Conservation (phyloP, 176 grass and related monocot genomes). For the Hordeum marinum region DNA sequence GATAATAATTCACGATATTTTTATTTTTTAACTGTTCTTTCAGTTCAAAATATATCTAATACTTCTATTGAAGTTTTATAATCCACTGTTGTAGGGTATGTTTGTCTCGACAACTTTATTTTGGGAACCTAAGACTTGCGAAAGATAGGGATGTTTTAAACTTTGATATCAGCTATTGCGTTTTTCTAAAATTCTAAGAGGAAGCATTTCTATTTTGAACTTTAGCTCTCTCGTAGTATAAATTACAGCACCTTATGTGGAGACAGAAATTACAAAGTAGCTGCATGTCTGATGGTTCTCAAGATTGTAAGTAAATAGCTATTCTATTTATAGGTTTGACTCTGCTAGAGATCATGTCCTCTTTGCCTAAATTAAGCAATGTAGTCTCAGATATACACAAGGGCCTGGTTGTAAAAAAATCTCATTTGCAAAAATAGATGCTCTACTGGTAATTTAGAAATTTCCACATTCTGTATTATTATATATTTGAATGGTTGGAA, state of each 20-base stretch:
- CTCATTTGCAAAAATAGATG: neutral
- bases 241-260: neutral
- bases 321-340: neutral
- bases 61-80: slow-evolving; percentile 1
- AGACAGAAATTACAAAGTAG: neutral
- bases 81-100: neutral
- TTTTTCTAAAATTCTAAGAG: neutral
- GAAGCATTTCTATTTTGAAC: neutral
- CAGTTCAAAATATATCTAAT: neutral
- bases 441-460: neutral
- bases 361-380: slow-evolving; percentile 9
- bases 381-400: neutral
- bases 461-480: neutral
- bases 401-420: neutral
- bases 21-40: slow-evolving; percentile 6
- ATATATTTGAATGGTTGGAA: neutral
- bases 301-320: neutral
- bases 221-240: slow-evolving; percentile 12
- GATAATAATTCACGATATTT: slow-evolving; percentile 14
- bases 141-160: slow-evolving; percentile 8
- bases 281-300: neutral
- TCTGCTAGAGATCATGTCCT: neutral
- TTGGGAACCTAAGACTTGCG: neutral
- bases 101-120: neutral
- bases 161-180: neutral